These are phyloP conservation scores for Pseudogymnoascus sp. DNA, from an alignment of 2,329 filamentous ascomycete genomes.

Conservation along the genomic window DNA sequence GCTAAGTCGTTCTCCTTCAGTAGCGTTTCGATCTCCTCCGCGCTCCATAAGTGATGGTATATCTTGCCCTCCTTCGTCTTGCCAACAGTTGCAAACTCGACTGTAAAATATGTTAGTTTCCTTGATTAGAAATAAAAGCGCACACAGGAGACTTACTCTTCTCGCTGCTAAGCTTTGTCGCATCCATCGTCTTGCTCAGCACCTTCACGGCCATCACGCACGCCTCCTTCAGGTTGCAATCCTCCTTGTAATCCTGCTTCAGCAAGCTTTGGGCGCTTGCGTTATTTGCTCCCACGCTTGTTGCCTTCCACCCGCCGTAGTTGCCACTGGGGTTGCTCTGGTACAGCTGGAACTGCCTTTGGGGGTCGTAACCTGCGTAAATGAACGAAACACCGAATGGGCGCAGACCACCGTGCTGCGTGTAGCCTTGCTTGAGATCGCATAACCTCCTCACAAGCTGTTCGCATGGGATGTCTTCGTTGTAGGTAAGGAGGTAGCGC, in stretches of 20 bases:
- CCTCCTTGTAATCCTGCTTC: conserved; percentile 99
- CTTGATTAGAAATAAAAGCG: neutral
- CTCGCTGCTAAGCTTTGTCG: conserved; percentile 95
- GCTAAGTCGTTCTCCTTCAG: conserved; percentile 93
- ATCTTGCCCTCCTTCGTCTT: conserved; percentile 93
- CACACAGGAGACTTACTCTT: conserved; percentile 64
- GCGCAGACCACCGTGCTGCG: conserved; percentile 94
- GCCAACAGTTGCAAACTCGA: conserved; percentile 97
- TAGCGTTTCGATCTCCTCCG: conserved; percentile 89
- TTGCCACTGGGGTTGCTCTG: conserved; percentile 98
- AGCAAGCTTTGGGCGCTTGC: conserved; percentile 92
- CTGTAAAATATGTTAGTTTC: conserved; percentile 39
- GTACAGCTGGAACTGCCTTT: conserved; percentile 96
- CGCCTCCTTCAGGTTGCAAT: conserved; percentile 91
- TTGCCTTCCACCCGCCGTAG: conserved; percentile 99
- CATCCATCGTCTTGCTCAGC: conserved; percentile 99
- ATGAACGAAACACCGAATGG: conserved; percentile 99
- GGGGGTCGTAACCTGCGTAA: conserved; percentile 95
- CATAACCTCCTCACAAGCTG: conserved; percentile 94
- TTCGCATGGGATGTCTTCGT: conserved; percentile 99
- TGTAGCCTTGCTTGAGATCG: conserved; percentile 98
- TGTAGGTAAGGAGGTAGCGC: conserved; percentile 96
- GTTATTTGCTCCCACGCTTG: conserved; percentile 95
- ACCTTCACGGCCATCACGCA: conserved; percentile 98
- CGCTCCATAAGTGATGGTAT: conserved; percentile 95